Base-by-base conservation (phyloP, 805 yeast genomes). In the Ogataea chonburiensis region DNA sequence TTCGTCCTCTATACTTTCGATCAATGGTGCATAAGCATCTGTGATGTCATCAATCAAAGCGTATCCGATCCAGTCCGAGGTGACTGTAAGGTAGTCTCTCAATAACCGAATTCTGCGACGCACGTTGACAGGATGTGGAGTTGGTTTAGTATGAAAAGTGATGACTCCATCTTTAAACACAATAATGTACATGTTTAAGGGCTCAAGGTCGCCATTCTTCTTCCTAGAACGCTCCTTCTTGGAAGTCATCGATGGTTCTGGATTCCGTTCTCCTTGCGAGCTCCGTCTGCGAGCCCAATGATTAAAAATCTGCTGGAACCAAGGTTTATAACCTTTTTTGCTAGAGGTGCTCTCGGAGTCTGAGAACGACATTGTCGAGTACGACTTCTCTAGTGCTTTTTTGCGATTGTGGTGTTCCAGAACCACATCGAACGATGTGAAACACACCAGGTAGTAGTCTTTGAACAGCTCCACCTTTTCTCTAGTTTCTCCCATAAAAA, bases 21-120 rank as follows among this genome's bases (percentile, higher is more conserved):
- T 89, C 82, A 93, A 78, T 3, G 98, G 98, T 1, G 95, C 98
- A 68, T 86, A 93, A 0, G 95, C 95, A 68, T 93, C 98, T 0
- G 97, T 91, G 46, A 93, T 86, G 58, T 93, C 98, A 66, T 93
- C 98, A 50, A 93, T 86, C 45, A 93, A 65, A 0, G 98, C 98
- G 63, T 93, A 93, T 1, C 96, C 91, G 29, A 93, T 82, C 98
- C 98, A 93, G 60, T 93, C 98, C 0, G 97, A 79, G 3, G 91
- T 77, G 5, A 93, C 95, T 2, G 86, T 86, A 43, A 93, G 67
- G 55, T 89, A 91, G 58, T 93, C 98, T 43, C 81, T 72, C 45
- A 91, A 69, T 45, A 93, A 65, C 39, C 98, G 71, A 0, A 95
- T 95, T 58, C 98, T 77, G 58, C 98, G 74, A 49, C 98, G 76